Evolutionary conservation across 1,139 yeast genomes (phyloP).

Genomic region (Nakaseomyces nivariensis): DNA sequence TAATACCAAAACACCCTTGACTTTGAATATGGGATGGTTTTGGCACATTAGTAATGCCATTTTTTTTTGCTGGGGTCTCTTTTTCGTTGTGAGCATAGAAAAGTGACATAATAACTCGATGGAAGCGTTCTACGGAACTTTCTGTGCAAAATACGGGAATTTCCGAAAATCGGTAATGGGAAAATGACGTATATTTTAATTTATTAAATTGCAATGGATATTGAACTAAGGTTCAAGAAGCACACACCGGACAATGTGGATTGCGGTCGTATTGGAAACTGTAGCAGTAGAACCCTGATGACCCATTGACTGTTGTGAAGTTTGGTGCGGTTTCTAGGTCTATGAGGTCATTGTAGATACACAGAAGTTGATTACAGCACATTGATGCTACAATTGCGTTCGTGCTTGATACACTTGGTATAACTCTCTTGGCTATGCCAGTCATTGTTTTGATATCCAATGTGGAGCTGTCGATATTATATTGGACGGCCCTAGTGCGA

Average conservation of each 20-base stretch:
- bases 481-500: constrained; percentile 47
- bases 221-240: background rate
- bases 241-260: constrained; percentile 62
- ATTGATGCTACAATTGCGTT: constrained; percentile 89
- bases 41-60: no score
- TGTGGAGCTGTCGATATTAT: constrained; percentile 48
- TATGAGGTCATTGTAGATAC: constrained; percentile 37
- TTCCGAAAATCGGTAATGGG: background rate
- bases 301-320: constrained; percentile 82
- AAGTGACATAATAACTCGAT: background rate
- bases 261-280: constrained; percentile 55
- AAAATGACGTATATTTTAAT: no score
- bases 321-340: constrained; percentile 42
- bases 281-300: constrained; percentile 64
- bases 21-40: no score
- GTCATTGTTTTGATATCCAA: constrained; percentile 63
- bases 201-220: no score
- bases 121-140: background rate
- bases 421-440: constrained; percentile 85
- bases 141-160: background rate
- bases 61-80: no score
- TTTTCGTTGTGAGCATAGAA: no score
- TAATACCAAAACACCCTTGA: no score
- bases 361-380: constrained; percentile 82
- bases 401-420: constrained; percentile 92